Evolutionary conservation across 257 asterid species (phyloP).

Genomic region (Solanum raphanifolium): DNA sequence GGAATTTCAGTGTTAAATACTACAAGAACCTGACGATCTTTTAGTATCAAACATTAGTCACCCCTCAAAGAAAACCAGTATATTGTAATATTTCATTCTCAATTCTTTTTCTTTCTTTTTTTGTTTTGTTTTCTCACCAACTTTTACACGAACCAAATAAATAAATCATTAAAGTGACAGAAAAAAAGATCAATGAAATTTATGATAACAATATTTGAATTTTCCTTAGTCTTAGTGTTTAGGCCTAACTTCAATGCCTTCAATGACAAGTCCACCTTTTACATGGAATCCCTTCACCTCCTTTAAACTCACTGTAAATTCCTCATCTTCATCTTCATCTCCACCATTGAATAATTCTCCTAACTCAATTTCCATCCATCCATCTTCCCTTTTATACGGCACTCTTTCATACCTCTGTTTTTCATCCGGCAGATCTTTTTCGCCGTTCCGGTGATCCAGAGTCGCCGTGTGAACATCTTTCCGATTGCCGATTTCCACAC

Average conservation of each 20-base stretch:
- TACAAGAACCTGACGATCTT: too few relatives aligned
- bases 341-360: conserved; percentile 15
- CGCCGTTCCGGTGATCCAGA: not conserved
- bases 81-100: not conserved
- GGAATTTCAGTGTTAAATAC: too few relatives aligned
- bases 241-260: conserved; percentile 31
- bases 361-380: conserved; percentile 27
- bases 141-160: not conserved
- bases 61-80: not conserved
- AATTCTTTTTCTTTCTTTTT: too few relatives aligned
- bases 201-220: not conserved
- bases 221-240: not conserved
- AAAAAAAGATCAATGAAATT: not conserved
- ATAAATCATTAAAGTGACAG: not conserved
- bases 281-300: conserved; percentile 27
- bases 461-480: not conserved
- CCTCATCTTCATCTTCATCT: conserved; percentile 8
- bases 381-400: conserved; percentile 11
- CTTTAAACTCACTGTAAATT: conserved; percentile 9
- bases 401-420: not conserved
- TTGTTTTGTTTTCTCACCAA: not conserved
- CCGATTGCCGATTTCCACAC: not conserved
- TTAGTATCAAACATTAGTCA: not conserved
- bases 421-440: not conserved
- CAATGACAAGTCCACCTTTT: conserved; percentile 21